These are phyloP conservation scores for Solanum aculeatissimum DNA, from an alignment of 305 asterid species.

Conservation along the genomic window DNA sequence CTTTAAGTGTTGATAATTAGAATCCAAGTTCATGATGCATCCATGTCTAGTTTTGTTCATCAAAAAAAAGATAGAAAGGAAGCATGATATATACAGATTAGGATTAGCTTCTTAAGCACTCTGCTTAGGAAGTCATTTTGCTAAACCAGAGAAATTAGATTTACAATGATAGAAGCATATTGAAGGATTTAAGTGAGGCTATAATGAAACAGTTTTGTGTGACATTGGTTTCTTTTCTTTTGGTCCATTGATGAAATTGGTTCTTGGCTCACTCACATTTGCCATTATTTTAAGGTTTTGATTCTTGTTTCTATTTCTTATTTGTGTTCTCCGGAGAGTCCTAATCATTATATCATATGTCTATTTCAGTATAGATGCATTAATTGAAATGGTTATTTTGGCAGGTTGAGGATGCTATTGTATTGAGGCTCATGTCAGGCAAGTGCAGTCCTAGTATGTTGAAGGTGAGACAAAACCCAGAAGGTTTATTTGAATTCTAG, in stretches of 20 bases:
- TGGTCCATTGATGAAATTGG: neutral
- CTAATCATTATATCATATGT: neutral
- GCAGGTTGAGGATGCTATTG: constrained; percentile 80
- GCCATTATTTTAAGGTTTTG: neutral
- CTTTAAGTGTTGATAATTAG: neutral
- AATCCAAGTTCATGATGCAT: neutral
- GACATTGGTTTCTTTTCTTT: neutral
- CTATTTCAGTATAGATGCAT: neutral
- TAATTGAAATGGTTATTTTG: constrained; percentile 1
- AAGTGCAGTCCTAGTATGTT: constrained; percentile 32
- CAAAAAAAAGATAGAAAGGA: neutral
- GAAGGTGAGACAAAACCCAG: constrained; percentile 37
- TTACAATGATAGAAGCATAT: neutral
- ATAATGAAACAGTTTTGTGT: neutral
- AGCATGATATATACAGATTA: neutral
- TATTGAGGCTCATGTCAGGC: constrained; percentile 57
- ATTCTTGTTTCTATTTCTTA: neutral
- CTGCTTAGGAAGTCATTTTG: neutral
- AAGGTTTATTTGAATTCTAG: neutral
- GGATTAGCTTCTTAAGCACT: neutral
- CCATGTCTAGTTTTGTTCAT: neutral
- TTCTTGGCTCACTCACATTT: neutral
- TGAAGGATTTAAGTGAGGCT: neutral
- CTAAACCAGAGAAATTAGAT: neutral
- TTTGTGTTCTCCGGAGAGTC: neutral